phyloP scores from a whole-genome alignment of 768 basidiomycete species.

The Tricholoma saponaceum region DNA sequence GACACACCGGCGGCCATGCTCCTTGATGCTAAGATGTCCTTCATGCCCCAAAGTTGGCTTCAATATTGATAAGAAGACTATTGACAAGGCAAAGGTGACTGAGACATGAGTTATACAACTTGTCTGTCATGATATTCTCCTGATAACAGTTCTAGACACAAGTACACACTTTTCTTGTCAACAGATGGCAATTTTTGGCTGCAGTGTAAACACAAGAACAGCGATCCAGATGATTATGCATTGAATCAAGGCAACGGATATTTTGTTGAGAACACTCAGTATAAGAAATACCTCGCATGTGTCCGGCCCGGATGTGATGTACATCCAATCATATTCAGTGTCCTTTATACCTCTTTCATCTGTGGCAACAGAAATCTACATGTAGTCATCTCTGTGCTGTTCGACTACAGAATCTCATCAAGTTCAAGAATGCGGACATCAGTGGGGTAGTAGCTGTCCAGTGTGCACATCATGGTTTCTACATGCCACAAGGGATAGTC shows the following conservation, averaged over 20 bases:
- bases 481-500: slow-evolving; percentile 16
- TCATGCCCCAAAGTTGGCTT: slow-evolving; percentile 29
- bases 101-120: slow-evolving; percentile 6
- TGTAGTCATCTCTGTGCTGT: slow-evolving; percentile 22
- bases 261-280: neutral
- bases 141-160: slow-evolving; percentile 14
- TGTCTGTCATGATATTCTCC: neutral
- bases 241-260: neutral
- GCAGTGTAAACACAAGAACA: slow-evolving; percentile 19
- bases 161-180: slow-evolving; percentile 21
- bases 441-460: slow-evolving; percentile 24
- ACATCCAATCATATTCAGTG: neutral
- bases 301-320: neutral
- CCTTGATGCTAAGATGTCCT: slow-evolving; percentile 16
- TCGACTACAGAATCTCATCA: slow-evolving; percentile 21
- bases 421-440: slow-evolving; percentile 23
- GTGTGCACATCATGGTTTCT: slow-evolving; percentile 27
- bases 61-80: slow-evolving; percentile 13
- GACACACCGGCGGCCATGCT: slow-evolving; percentile 4
- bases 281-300: neutral
- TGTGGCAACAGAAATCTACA: neutral
- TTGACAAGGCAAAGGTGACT: slow-evolving; percentile 9
- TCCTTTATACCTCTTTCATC: no score
- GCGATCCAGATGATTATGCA: slow-evolving; percentile 25
- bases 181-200: slow-evolving; percentile 24